Evolutionary conservation across 306 rosid genomes (phyloP).

Genomic region (Prunus kanzakura): DNA sequence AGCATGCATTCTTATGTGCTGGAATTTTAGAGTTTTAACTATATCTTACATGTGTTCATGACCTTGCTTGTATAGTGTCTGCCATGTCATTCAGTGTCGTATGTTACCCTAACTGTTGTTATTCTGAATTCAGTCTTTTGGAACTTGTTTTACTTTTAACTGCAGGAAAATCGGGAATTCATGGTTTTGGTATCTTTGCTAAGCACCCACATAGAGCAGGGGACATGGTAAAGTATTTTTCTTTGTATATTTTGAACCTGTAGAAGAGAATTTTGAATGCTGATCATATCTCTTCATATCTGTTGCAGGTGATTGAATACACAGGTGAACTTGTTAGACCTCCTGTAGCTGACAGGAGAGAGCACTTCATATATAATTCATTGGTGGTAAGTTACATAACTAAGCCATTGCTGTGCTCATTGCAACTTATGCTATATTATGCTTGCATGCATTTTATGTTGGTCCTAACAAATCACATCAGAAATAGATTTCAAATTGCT

Average conservation of each 20-base stretch:
- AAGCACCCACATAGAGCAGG: conserved; percentile 98
- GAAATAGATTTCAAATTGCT: not conserved
- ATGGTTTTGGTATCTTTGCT: conserved; percentile 98
- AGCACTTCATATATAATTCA: conserved; percentile 90
- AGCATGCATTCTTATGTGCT: not conserved
- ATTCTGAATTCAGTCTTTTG: not conserved
- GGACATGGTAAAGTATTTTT: conserved; percentile 71
- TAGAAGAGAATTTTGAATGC: conserved; percentile 4
- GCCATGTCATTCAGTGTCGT: not conserved
- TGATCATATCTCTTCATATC: conserved; percentile 25
- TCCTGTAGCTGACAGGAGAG: conserved; percentile 93
- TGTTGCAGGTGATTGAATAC: conserved; percentile 84
- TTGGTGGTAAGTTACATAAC: conserved; percentile 71
- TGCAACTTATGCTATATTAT: not conserved
- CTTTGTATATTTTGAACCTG: conserved; percentile 16
- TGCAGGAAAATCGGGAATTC: conserved; percentile 94
- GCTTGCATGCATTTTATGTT: not conserved
- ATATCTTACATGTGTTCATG: not conserved
- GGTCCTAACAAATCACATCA: not conserved
- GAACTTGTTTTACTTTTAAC: conserved; percentile 4
- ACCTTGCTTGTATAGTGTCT: not conserved
- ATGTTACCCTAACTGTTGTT: not conserved
- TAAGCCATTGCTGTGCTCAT: conserved; percentile 18
- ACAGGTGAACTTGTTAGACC: conserved; percentile 97
- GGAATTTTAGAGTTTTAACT: not conserved